Evolutionary conservation across 1,284 basidiomycete species (phyloP), one percentile per base, ranked within the genome.

Genomic region (Microbotryum silenes-acaulis): DNA sequence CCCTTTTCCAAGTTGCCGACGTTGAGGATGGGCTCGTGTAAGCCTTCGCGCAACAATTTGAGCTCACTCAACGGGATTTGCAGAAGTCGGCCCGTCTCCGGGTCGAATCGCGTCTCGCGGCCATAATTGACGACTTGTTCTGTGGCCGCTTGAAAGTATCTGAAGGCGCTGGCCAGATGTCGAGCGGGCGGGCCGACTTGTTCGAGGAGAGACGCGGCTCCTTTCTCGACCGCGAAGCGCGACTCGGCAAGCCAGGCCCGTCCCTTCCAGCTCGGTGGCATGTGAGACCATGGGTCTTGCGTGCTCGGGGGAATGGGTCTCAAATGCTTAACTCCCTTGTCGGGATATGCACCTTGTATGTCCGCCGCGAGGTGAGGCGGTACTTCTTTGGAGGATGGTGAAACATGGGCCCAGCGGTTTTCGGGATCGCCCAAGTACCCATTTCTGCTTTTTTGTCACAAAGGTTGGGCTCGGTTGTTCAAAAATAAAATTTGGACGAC

Each of bases 231-330:
- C 7, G 61, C 56, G 51, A 68, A 68, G 6, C 66, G 57, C 2
- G 25, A 27, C 14, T 16, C 4, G 9, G 37, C 23, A 10, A 66
- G 53, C 23, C 18, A 61, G 8, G 51, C 27, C 3, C 45, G 54
- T 1, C 59, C 59, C 2, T 6, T 6, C 33, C 57, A 29, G 4
- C 37, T 20, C 12, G 49, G n/a, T 6, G 52, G 33, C 12, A 59
- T 37, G 52, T 45, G 20, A 1, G 29, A 42, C 67, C 67, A 68
- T 0, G 67, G 67, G n/a, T 68, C 49, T 1, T 64, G 57, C 12
- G 21, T 48, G 4, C 56, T 27, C 0, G 64, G 62, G 3, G 51
- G 61, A 29, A 62, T 56, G 4, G 54, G 21, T 4, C 64, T 37
- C 14, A 60, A 67, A 37, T 37, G 37, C 0, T 10, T 47, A 48